Percentiles rank a stretch among this genome's conserved stretches.
Evolutionary conservation across 345 rosid genomes (phyloP).

Genomic region (Pelargonium nanum): DNA sequence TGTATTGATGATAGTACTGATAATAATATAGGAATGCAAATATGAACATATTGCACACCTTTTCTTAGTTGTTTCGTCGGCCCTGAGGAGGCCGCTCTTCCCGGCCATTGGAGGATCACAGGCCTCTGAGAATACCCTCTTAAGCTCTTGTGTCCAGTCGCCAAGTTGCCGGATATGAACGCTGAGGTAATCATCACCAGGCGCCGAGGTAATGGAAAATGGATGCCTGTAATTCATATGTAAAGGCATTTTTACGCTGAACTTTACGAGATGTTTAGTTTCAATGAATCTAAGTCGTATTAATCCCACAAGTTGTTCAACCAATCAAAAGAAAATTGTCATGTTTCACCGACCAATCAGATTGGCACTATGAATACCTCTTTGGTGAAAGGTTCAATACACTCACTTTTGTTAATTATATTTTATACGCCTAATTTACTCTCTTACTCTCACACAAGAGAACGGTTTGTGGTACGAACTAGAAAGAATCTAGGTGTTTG

Average conservation of each 20-base stretch:
- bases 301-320: no score
- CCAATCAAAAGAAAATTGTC: neutral
- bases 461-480: no score
- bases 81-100: neutral
- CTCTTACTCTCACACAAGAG: no score
- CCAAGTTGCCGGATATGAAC: constrained; percentile 49
- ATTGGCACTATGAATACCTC: no score
- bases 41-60: neutral
- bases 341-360: no score
- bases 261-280: no score
- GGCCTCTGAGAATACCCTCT: constrained; percentile 43
- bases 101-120: neutral
- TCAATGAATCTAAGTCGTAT: no score
- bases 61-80: neutral
- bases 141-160: constrained; percentile 46
- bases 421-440: no score
- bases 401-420: no score
- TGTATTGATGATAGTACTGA: no score
- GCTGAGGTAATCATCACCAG: constrained; percentile 35
- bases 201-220: constrained; percentile 47
- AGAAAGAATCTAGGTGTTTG: no score
- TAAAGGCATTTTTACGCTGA: neutral
- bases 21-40: constrained; percentile 20
- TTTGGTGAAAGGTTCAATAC: no score
- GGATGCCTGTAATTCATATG: constrained; percentile 41